These are phyloP conservation scores for Lactarius akahatsu DNA, from an alignment of 768 basidiomycete genomes.

Conservation along the genomic window DNA sequence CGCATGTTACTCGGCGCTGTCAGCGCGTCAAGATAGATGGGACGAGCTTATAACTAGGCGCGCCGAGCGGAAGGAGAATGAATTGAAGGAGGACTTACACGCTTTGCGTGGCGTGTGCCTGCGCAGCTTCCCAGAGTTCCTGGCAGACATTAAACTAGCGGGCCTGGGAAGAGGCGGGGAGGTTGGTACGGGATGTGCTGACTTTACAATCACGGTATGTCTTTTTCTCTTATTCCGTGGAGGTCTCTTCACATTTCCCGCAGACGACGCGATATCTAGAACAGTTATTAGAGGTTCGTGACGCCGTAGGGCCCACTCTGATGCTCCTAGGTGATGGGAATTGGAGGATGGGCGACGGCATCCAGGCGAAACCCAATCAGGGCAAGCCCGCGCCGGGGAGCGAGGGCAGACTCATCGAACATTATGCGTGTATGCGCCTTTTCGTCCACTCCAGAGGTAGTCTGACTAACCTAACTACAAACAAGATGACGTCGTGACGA, in stretches of 20 bases:
- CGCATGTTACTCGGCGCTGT: constrained; percentile 61
- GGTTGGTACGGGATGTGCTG: constrained; percentile 60
- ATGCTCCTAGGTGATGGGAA: constrained; percentile 80
- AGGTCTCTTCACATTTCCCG: neutral
- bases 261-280: constrained; percentile 71
- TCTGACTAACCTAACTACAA: constrained; percentile 33
- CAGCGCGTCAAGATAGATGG: constrained; percentile 60
- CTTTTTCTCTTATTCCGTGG: neutral
- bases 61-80: constrained; percentile 50
- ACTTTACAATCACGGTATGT: constrained; percentile 56
- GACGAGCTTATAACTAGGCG: constrained; percentile 60
- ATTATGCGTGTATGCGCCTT: constrained; percentile 62
- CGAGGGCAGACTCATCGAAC: constrained; percentile 63
- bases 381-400: constrained; percentile 51
- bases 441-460: neutral
- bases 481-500: constrained; percentile 73
- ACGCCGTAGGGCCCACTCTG: constrained; percentile 64
- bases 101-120: constrained; percentile 66
- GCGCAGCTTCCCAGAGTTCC: constrained; percentile 80
- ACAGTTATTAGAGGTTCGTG: constrained; percentile 65
- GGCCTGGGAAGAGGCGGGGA: constrained; percentile 57
- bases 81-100: constrained; percentile 68
- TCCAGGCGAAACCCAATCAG: constrained; percentile 49
- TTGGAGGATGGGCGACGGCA: constrained; percentile 89
- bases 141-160: constrained; percentile 74